Base-by-base conservation (phyloP, 1,139 yeast species). In the Yamadazyma epiphylla region DNA sequence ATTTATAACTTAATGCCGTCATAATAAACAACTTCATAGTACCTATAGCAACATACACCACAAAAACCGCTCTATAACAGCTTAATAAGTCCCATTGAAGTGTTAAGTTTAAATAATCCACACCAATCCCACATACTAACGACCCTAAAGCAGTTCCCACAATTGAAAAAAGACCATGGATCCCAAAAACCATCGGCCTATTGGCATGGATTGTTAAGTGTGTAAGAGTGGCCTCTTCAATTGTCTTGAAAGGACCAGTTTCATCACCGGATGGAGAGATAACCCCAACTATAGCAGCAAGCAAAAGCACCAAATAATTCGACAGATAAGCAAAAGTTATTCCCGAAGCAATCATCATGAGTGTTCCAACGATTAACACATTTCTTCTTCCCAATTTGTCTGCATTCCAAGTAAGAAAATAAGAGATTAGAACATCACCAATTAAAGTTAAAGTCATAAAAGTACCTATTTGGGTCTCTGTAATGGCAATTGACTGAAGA, bases 181-280 rank as follows among this genome's bases (percentile, higher is more conserved):
- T 68, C 0, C 95, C 88, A 60, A 79, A 87, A 1, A 86, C 65
- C 38, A 80, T 87, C 0, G 95, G 82, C 27, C 94, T 64, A 34
- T 75, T 74, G 29, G 66, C 68, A 28, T 69, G 69, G 0, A 81
- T 77, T 0, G 94, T 81, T 43, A 88, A 59, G 54, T 86, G 94
- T 0, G 96, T 95, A 34, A 88, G 65, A 19, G 85, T 73, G 0
- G 94, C 83, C 51, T 88, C 96, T 51, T 88, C 96, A 13, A 88
- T 78, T 1, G 94, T 78, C 48, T 85, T 82, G 57, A 88, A 88
- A 0, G 96, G 96, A 0, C 96, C 96, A 0, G 91, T 86, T 49
- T 88, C 96, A 46, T 82, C 91, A 11, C 96, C 95, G 22, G 89
- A 78, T 1, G 96, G 95, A 2, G 95, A 85, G 4, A 88, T 82